A percentile compares a stretch with the other conserved stretches of the same genome.
These are phyloP conservation scores for Bruguiera gymnorhiza DNA, from an alignment of 345 rosid species.

Conservation along the genomic window DNA sequence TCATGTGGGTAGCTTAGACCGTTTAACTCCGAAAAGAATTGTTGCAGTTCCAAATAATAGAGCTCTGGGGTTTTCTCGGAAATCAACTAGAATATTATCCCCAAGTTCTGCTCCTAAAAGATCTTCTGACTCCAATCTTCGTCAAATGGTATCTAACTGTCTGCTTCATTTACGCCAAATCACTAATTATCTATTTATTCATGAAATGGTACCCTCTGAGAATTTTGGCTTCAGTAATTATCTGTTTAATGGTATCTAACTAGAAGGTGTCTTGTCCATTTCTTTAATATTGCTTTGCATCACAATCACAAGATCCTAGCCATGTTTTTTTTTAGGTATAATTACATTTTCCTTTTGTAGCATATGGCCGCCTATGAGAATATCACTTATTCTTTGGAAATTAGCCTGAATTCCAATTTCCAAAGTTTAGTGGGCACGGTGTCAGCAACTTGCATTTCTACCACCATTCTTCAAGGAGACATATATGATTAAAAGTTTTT, in stretches of 20 bases:
- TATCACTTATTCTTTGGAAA: neutral
- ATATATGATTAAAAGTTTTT: neutral
- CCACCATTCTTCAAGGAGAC: neutral
- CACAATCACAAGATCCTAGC: neutral
- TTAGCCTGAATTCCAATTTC: neutral
- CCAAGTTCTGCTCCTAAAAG: slow-evolving; percentile 87
- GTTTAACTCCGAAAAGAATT: slow-evolving; percentile 46
- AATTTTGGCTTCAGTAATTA: no score
- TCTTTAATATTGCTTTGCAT: neutral
- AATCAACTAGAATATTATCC: slow-evolving; percentile 44
- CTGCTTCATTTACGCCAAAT: neutral
- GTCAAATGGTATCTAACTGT: slow-evolving; percentile 65
- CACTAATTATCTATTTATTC: neutral
- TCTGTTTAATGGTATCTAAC: neutral
- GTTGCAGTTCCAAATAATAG: slow-evolving; percentile 59
- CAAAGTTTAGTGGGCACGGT: neutral
- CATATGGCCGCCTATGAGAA: neutral
- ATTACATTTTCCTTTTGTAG: neutral
- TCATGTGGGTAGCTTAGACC: slow-evolving; percentile 49
- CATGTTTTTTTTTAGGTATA: neutral
- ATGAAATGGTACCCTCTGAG: neutral
- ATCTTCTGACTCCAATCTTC: slow-evolving; percentile 66
- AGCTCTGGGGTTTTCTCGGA: slow-evolving; percentile 62
- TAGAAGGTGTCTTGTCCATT: neutral
- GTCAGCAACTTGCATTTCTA: neutral